Conservation (phyloP, 2,329 filamentous ascomycete genomes). For the Trichophyton verrucosum region DNA sequence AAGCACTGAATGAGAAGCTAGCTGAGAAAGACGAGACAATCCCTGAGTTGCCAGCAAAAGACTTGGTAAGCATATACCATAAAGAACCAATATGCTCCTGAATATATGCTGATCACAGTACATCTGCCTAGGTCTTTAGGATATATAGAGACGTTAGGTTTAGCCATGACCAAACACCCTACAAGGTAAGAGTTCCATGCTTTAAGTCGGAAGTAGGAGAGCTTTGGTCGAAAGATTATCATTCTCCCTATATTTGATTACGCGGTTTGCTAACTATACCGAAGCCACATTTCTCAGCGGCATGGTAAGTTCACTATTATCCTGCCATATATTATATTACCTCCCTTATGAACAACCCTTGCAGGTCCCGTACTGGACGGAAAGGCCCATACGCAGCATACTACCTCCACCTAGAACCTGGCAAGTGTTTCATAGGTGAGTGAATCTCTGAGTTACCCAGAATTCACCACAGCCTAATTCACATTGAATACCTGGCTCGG, state of each 20-base stretch:
- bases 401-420: conserved; percentile 71
- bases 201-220: neutral
- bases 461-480: neutral
- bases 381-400: conserved; percentile 84
- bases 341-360: conserved; percentile 8
- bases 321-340: conserved; percentile 7
- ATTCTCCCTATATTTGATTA: no score
- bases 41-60: conserved; percentile 74
- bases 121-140: conserved; percentile 51
- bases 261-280: conserved; percentile 8
- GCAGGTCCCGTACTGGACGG: conserved; percentile 65
- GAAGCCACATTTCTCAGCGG: conserved; percentile 68
- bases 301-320: conserved; percentile 44
- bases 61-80: conserved; percentile 45
- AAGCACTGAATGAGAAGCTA: conserved; percentile 57
- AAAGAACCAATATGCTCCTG: neutral
- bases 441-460: conserved; percentile 13
- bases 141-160: conserved; percentile 83
- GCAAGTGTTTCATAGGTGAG: conserved; percentile 58
- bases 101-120: neutral
- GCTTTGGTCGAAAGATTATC: neutral
- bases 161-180: conserved; percentile 70
- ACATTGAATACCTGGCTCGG: neutral
- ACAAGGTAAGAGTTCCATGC: conserved; percentile 52
- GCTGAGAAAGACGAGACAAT: conserved; percentile 65